Conservation (phyloP, 257 asterid species). For the Lycium barbarum region DNA sequence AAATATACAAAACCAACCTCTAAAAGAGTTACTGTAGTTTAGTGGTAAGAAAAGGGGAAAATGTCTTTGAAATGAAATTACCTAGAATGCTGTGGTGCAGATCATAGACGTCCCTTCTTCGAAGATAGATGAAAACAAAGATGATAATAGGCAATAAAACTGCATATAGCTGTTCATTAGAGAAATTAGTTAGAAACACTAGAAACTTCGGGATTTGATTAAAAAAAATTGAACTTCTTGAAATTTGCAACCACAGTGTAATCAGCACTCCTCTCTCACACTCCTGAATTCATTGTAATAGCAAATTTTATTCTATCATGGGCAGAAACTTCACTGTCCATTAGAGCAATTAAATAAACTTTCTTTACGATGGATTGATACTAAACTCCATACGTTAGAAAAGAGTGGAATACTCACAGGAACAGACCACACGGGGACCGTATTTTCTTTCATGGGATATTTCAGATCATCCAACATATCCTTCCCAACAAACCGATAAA, state of each 20-base stretch:
- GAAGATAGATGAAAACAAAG: conserved; percentile 64
- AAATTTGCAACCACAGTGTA: background rate
- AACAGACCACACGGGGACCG: conserved; percentile 87
- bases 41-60: background rate
- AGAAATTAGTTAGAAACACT: background rate
- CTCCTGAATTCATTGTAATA: background rate
- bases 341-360: background rate
- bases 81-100: conserved; percentile 76
- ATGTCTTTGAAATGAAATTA: conserved; percentile 27
- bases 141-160: conserved; percentile 65
- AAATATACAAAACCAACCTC: no score
- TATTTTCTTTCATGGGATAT: conserved; percentile 81
- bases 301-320: background rate
- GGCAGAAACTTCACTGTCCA: background rate
- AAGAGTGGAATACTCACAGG: conserved; percentile 60
- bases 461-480: conserved; percentile 79
- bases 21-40: no score
- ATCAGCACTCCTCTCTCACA: background rate
- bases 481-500: conserved; percentile 73
- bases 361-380: background rate
- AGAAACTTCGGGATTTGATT: background rate
- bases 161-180: conserved; percentile 61
- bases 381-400: background rate
- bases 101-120: conserved; percentile 76
- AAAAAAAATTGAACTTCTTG: background rate